Base-by-base conservation (phyloP, 805 yeast genomes). In the Debaryomyces castellii region DNA sequence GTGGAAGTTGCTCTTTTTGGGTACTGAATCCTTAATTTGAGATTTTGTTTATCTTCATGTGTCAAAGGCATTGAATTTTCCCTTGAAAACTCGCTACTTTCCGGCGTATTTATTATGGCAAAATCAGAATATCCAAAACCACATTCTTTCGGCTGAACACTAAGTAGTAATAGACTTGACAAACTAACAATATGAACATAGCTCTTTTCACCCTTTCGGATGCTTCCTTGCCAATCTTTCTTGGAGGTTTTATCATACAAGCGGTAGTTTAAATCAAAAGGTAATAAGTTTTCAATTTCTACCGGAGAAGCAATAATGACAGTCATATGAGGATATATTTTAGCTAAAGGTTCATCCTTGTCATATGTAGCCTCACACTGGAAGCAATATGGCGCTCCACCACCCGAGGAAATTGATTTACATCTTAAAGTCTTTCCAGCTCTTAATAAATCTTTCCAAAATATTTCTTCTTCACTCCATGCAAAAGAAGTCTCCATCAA, bases 311-410 rank as follows among this genome's bases (percentile, higher is more conserved):
- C 82, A 5, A 94, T 67, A 3, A 82, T 76, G 20, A 94, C 67
- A 7, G 73, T 77, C 87, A 92, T 77, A 55, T 88, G 94, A 0
- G 99, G 99, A 57, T 89, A 95, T 1, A 87, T 76, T 47, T 76
- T 73, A 0, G 87, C 77, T 21, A 90, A 67, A 0, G 89, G 90
- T 51, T 88, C 95, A n/a, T 77, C 73, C 14, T 68, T 61, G 51
- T 86, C 81, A 62, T 66, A 85, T 38, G 69, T 64, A 1, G 92
- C 89, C 52, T 80, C 85, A 0, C 85, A 86, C 52, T 87, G 92
- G 66, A 87, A 85, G 55, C 77, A 85, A 60, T 81, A 87, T 1
- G 75, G 62, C 0, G 80, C 71, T 48, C 58, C 67, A 20, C 72
- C 80, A 0, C 62, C 59, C 0, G 58, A 51, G 2, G 60, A 63